Evolutionary conservation across 1,139 yeast species (phyloP), one percentile per base, ranked within the genome.

Genomic region (Sugiyamaella grinbergsii): DNA sequence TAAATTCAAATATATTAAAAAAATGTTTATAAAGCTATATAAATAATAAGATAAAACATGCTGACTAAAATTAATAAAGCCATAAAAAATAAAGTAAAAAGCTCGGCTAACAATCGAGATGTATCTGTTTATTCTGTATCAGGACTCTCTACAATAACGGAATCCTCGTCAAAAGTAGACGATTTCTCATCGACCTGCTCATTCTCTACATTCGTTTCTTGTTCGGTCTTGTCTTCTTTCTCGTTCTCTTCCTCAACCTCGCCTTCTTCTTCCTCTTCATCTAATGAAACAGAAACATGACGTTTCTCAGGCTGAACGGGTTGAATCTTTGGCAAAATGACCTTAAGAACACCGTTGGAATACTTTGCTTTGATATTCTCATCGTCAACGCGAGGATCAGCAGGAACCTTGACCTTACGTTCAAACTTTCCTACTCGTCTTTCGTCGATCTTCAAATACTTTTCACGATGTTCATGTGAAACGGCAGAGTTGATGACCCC

Each of bases 401-500:
- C 70, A 24, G 84, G 84, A 58, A 81, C 72, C 51, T 74, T 77
- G 47, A 81, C 66, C 29, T 76, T 70, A 64, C 85, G 74, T 59
- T 79, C 81, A 61, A 80, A 78, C 15, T 55, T 50, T 68, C 68
- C 58, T 67, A 72, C 54, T 69, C 76, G 54, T 65, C 73, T 34
- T 46, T 57, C 58, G 11, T 46, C 43, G 24, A 46, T 42, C 47
- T 49, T 52, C 39, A 46, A 42, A 37, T 53, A 23, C 46, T 56
- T 47, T 29, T 42, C 31, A 4, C 56, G 54, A 33, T 50, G 46
- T 31, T 52, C 56, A 15, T 50, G 49, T 19, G 47, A 13, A 28
- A 42, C 19, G 20, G 45, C 32, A 20, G 45, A 32, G 36, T 33
- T 24, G 18, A 50, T 24, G 15, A 51, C 34, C 7, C 62, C 59